Evolutionary conservation across 2,329 filamentous ascomycete genomes (phyloP).

Genomic region (Bipolaris gigantea): DNA sequence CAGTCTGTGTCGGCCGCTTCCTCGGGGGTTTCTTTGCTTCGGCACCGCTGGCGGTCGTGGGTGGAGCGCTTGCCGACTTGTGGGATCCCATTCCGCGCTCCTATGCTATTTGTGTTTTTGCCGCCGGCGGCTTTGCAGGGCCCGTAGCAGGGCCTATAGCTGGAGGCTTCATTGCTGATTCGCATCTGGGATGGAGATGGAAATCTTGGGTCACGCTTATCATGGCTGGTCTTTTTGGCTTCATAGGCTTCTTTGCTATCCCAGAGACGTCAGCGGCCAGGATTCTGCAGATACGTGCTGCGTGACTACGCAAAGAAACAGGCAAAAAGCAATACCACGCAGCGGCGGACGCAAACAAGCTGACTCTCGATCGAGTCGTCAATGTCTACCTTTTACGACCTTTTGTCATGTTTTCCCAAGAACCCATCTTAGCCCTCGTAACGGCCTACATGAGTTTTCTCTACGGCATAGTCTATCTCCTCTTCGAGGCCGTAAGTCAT

Average conservation of each 20-base stretch:
- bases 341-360: slow-evolving; percentile 59
- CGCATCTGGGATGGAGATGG: slow-evolving; percentile 42
- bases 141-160: slow-evolving; percentile 54
- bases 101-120: slow-evolving; percentile 44
- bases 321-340: slow-evolving; percentile 46
- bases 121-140: slow-evolving; percentile 40
- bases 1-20: slow-evolving; percentile 56
- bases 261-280: slow-evolving; percentile 38
- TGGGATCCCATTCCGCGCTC: slow-evolving; percentile 43
- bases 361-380: slow-evolving; percentile 62
- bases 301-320: slow-evolving; percentile 35
- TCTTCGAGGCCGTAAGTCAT: slow-evolving; percentile 39
- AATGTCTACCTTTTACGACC: slow-evolving; percentile 70
- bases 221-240: slow-evolving; percentile 35
- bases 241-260: slow-evolving; percentile 26
- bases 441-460: slow-evolving; percentile 70
- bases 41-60: slow-evolving; percentile 40
- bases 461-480: slow-evolving; percentile 65
- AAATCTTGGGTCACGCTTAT: slow-evolving; percentile 45
- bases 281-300: slow-evolving; percentile 37
- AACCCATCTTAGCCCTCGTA: slow-evolving; percentile 48
- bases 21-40: slow-evolving; percentile 56
- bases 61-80: slow-evolving; percentile 41
- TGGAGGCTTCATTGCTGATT: slow-evolving; percentile 41
- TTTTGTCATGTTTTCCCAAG: slow-evolving; percentile 61